Percentiles rank a stretch among this genome's conserved stretches.
phyloP scores from a whole-genome alignment of 2,329 filamentous ascomycete species.

The Ilyonectria mors-panacis region DNA sequence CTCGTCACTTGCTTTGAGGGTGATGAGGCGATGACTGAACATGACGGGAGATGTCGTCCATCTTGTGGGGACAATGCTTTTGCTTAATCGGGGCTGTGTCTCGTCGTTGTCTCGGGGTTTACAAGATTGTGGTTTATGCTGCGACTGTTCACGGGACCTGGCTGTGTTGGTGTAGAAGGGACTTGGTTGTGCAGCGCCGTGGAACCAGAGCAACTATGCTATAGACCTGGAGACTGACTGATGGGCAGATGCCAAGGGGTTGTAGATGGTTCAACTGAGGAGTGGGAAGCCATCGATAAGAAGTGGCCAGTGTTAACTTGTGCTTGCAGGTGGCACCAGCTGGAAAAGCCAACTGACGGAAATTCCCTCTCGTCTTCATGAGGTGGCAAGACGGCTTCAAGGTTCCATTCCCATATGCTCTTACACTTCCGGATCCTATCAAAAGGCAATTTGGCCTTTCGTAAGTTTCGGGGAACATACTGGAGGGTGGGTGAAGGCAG shows the following conservation, averaged over 20 bases:
- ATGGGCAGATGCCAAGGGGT: background rate
- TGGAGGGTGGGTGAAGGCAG: too few species aligned
- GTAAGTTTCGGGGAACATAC: too few species aligned
- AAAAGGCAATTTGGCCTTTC: too few species aligned
- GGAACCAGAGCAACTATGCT: conserved; percentile 1
- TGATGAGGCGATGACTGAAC: background rate
- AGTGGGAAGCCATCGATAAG: background rate
- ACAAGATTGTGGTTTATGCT: background rate
- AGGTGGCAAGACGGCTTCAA: too few species aligned
- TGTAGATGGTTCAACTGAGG: background rate
- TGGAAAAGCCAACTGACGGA: too few species aligned
- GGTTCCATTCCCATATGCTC: too few species aligned
- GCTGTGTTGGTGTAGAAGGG: background rate
- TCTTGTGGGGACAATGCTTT: background rate
- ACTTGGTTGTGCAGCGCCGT: background rate
- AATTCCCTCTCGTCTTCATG: too few species aligned
- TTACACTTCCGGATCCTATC: too few species aligned
- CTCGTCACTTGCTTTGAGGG: background rate
- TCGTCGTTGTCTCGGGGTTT: background rate
- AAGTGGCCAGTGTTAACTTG: background rate
- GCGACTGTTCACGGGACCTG: background rate
- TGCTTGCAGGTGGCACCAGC: background rate
- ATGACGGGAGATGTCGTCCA: background rate
- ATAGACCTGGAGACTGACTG: background rate
- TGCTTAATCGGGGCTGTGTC: background rate